Conservation (phyloP, 169 alveolate genomes). For the Eimeria sp. region DNA sequence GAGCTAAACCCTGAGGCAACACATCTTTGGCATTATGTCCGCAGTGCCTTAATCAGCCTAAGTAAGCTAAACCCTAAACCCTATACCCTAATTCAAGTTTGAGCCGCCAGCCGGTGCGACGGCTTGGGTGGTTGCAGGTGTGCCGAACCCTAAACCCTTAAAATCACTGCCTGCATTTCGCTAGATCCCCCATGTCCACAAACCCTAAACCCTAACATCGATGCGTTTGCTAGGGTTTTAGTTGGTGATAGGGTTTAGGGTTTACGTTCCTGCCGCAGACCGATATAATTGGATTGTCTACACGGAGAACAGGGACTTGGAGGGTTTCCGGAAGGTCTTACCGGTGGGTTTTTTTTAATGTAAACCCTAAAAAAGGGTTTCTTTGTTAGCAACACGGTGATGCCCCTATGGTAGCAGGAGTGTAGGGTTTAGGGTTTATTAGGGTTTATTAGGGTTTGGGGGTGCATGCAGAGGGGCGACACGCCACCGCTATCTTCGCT, state of each 20-base stretch:
- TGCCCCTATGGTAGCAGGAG: not conserved
- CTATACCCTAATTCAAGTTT: not conserved
- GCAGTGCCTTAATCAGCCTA: conserved; percentile 87
- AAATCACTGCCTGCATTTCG: too few species aligned
- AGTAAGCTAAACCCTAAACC: conserved; percentile 57
- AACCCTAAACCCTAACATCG: not conserved
- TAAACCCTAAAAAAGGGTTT: not conserved
- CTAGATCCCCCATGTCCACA: too few species aligned
- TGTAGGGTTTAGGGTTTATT: conserved; percentile 9
- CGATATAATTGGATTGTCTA: conserved; percentile 38
- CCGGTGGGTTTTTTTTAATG: not conserved
- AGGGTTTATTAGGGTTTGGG: conserved; percentile 26
- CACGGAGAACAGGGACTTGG: conserved; percentile 49
- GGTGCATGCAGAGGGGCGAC: conserved; percentile 39
- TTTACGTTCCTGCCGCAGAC: conserved; percentile 23
- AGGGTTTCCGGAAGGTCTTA: conserved; percentile 60
- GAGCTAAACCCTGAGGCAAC: conserved; percentile 91
- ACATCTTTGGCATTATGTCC: conserved; percentile 92
- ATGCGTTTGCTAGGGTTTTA: not conserved
- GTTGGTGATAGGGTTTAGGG: not conserved
- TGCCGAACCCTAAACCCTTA: not conserved
- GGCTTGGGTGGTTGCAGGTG: not conserved
- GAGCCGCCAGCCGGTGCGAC: not conserved
- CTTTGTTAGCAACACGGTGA: too few species aligned
- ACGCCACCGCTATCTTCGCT: conserved; percentile 4